Evolutionary conservation across 176 grass and related monocot genomes (phyloP), one percentile per base, ranked within the genome.

Genomic region (Tuctoria greenei): DNA sequence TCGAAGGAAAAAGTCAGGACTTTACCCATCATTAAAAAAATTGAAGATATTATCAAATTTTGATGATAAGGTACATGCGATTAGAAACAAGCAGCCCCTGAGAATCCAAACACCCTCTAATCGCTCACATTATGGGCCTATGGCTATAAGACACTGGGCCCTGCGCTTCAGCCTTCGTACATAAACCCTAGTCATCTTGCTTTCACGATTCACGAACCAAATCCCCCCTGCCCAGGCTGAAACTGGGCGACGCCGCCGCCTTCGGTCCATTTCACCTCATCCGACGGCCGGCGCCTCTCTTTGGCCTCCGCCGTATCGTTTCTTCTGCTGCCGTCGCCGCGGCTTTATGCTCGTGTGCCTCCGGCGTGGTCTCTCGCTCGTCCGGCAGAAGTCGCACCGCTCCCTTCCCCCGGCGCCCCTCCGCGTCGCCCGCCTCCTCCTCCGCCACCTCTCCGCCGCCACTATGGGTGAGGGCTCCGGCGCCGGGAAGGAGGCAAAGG

Each of bases 311-410:
- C 31, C 61, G 28, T 15, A 10, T 34, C 31, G 28, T 18, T 34
- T 5, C 21, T 34, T 4, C 55, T 26, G 12, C 67, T 24, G 15
- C 81, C 63, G 54, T 43, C 56, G 41, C 81, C 58, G 46, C 46
- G 62, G 4, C 81, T 83, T 74, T 77, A 91, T 91, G 84, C 81
- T 87, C 4, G n/a, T 35, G 18, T 73, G 84, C 88, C 61, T 87
- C 69, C 81, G 84, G 54, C 84, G 76, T 62, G 88, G 79, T 55
- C 74, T 90, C 64, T 70, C 79, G 38, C 67, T 76, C 64, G 69
- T 86, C 23, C 43, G 72, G 59, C 76, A 56, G 9, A 72, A 23
- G 12, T n/a, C 59, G 2, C 39, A 75, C 11, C 10, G 25, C 31
- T 4, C 13, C 46, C 71, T 56, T 0, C 10, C 44, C 1, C 15